Evolutionary conservation across 164 flowering plant genomes (phyloP), one percentile per base, ranked within the genome.

Genomic region (Stephania cephalantha): DNA sequence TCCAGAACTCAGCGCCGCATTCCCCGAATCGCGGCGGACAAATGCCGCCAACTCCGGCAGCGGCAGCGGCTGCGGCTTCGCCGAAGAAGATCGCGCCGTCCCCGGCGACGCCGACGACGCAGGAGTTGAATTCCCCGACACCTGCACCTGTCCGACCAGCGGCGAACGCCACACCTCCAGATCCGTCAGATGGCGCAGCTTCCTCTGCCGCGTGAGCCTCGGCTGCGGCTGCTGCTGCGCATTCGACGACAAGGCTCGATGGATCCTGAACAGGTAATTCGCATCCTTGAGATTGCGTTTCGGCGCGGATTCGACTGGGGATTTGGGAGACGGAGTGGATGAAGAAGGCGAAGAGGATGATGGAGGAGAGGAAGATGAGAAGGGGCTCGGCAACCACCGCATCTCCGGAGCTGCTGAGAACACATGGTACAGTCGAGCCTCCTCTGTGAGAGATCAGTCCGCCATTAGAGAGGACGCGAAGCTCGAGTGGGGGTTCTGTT

Each of bases 331-430:
- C n/a, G 74, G 75, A 5, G 71, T 42, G 12, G 85, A 71, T 0
- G 84, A 25, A 25, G 25, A 25, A 25, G 25, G 25, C 25, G 25
- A 25, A 25, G 25, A 25, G 25, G 25, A 25, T 25, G 25, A 25
- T 25, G 25, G 25, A 25, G 25, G 71, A 0, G 85, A 72, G 2
- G 83, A 69, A 15, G 86, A 61, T 6, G 82, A 65, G 15, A 84
- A 74, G 22, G 83, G 73, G 70, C 70, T 76, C 45, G 76, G 85
- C 55, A 80, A 79, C 88, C 87, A 85, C 77, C 78, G 85, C 90
- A 88, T 87, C 20, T 73, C 81, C 20, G 71, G 18, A 12, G 75
- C 65, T 50, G 75, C 65, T 50, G 20, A 44, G 66, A 75, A 75
- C 74, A 58, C 85, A 83, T 83, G 77, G 75, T 79, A 71, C 29